phyloP scores from a whole-genome alignment of 2,329 filamentous ascomycete genomes.

The Teratosphaeria destructans region DNA sequence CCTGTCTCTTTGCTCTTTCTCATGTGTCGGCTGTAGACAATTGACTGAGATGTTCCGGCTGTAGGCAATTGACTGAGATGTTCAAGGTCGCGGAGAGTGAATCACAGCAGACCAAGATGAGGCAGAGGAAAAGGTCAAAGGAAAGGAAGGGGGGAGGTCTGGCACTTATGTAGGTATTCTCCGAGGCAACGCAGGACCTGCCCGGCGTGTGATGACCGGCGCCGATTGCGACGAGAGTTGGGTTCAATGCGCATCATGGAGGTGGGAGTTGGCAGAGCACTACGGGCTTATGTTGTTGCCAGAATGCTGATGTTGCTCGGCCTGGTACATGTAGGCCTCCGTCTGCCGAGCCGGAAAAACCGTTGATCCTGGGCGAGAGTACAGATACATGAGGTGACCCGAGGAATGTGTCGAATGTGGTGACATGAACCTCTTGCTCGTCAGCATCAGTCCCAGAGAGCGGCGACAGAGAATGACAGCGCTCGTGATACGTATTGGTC shows the following conservation, averaged over 20 bases:
- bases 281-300: constrained; percentile 1
- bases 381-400: no score
- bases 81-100: no score
- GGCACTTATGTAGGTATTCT: not conserved
- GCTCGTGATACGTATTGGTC: no score
- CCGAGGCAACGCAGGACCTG: not conserved
- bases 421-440: no score
- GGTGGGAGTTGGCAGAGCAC: not conserved
- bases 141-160: constrained; percentile 1
- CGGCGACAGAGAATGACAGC: no score
- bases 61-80: no score
- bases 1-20: no score
- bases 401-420: no score
- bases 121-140: not conserved
- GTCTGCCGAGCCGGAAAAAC: not conserved
- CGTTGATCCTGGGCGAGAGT: not conserved
- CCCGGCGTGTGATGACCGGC: not conserved
- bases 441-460: no score
- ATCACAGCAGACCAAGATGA: no score
- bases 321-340: not conserved
- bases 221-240: constrained; percentile 13
- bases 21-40: no score
- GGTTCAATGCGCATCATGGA: not conserved
- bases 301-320: not conserved
- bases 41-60: no score